Conservation (phyloP, 495 filamentous ascomycete species). For the Pyrenopolyporus hunteri region DNA sequence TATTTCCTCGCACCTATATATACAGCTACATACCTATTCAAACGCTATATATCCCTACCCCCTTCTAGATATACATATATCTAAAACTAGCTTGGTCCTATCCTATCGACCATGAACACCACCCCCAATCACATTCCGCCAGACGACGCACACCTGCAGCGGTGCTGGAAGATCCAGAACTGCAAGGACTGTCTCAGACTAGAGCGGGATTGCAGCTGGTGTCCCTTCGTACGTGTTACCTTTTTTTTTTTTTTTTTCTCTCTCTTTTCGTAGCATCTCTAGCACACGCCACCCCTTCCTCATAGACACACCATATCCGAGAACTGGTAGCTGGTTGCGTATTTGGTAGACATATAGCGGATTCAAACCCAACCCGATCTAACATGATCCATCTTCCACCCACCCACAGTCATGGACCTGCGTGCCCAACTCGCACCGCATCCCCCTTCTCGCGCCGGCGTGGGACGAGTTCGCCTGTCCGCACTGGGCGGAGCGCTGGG, state of each 20-base stretch:
- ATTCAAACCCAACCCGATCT: no score
- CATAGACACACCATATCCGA: no score
- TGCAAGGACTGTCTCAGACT: slow-evolving; percentile 50
- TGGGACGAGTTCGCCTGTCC: slow-evolving; percentile 54
- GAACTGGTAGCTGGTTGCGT: no score
- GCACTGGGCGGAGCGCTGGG: slow-evolving; percentile 56
- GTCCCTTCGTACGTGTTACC: slow-evolving; percentile 51
- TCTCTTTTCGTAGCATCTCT: neutral
- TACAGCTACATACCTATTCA: neutral
- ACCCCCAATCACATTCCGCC: neutral
- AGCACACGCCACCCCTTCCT: no score
- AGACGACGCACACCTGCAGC: slow-evolving; percentile 45
- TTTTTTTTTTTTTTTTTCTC: neutral
- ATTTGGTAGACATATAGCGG: no score
- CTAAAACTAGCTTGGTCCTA: neutral
- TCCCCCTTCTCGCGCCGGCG: slow-evolving; percentile 54
- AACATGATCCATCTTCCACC: neutral
- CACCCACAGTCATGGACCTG: slow-evolving; percentile 53
- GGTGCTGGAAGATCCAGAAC: slow-evolving; percentile 56
- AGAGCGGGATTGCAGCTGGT: slow-evolving; percentile 55
- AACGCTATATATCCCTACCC: neutral
- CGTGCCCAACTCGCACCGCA: slow-evolving; percentile 50
- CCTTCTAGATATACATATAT: neutral
- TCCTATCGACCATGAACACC: slow-evolving; percentile 13
- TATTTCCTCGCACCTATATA: no score